phyloP scores from a whole-genome alignment of 768 basidiomycete genomes.

The Kondoa malvinella region DNA sequence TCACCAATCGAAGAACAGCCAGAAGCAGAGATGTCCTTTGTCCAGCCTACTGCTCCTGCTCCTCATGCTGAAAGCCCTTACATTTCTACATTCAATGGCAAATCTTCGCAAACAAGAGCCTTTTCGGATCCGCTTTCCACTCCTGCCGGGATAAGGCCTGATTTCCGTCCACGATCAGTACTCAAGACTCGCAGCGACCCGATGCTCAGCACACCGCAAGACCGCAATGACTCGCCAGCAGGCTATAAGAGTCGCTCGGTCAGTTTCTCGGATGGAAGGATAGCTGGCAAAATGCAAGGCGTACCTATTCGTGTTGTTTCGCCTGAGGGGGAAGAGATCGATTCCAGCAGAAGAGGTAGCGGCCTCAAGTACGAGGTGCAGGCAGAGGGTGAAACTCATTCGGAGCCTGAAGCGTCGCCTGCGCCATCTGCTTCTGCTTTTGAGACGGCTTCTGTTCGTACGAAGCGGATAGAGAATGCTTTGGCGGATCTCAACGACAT shows the following conservation, averaged over 20 bases:
- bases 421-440: neutral
- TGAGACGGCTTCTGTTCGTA: no score
- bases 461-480: no score
- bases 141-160: neutral
- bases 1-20: neutral
- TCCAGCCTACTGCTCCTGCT: neutral
- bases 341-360: neutral
- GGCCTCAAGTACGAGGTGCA: neutral
- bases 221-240: conserved; percentile 30
- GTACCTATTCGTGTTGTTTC: neutral
- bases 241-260: conserved; percentile 30
- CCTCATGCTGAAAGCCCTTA: neutral
- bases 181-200: conserved; percentile 33
- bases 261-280: conserved; percentile 89
- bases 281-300: conserved; percentile 47
- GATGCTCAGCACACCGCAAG: conserved; percentile 27
- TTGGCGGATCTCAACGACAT: no score
- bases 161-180: conserved; percentile 19
- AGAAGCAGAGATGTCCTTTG: neutral
- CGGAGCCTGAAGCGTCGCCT: neutral
- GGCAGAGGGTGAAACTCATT: neutral
- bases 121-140: neutral
- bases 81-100: neutral
- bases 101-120: neutral
- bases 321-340: neutral